Conservation (phyloP, 495 filamentous ascomycete species). For the Umbilicaria muhlenbergii region DNA sequence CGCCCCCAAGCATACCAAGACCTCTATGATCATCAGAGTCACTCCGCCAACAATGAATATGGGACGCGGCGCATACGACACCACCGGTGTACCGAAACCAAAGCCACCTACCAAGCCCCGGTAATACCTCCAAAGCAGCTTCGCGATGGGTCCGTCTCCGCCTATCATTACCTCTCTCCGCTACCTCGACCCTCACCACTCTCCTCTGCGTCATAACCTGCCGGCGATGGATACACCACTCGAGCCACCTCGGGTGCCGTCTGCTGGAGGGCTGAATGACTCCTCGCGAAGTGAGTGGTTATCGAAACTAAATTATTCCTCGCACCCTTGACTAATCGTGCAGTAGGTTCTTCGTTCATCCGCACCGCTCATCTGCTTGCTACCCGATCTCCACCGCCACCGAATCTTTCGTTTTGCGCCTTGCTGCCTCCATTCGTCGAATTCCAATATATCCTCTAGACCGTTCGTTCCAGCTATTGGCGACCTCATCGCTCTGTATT, state of each 20-base stretch:
- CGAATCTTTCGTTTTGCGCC: no score
- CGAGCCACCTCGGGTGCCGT: neutral
- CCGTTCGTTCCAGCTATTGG: no score
- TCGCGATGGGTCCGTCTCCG: neutral
- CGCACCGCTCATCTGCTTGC: constrained; percentile 9
- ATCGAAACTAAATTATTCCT: constrained; percentile 6
- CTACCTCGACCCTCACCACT: neutral
- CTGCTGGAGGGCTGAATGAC: constrained; percentile 10
- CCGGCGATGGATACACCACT: constrained; percentile 1
- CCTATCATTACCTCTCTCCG: no score
- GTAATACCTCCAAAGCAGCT: constrained; percentile 12
- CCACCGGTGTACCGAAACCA: constrained; percentile 41
- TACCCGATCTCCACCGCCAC: no score
- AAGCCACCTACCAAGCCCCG: constrained; percentile 28
- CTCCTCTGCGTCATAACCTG: neutral
- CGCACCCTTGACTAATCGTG: constrained; percentile 12
- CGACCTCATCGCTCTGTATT: no score
- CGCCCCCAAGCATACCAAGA: constrained; percentile 1
- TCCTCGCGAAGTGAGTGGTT: constrained; percentile 13
- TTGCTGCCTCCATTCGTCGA: no score
- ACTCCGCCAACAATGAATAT: constrained; percentile 33
- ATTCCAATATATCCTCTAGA: no score
- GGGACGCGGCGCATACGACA: constrained; percentile 45
- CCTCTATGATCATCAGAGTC: constrained; percentile 34
- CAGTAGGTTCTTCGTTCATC: constrained; percentile 7